Percentiles rank a stretch among this genome's conserved stretches.
Evolutionary conservation across 305 asterid genomes (phyloP).

Genomic region (Fraxinus sp.): DNA sequence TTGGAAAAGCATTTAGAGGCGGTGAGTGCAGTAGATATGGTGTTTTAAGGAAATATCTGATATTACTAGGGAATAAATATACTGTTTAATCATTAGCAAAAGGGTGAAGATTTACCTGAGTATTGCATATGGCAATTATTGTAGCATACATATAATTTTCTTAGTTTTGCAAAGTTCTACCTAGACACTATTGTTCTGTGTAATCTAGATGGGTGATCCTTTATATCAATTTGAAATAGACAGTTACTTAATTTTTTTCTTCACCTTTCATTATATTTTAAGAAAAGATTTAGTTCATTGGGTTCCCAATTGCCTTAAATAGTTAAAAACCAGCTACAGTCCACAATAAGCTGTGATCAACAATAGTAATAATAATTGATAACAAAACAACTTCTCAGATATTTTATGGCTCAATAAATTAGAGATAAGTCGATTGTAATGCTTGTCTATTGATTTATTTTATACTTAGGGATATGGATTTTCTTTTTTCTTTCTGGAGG

Average conservation of each 20-base stretch:
- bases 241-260: not conserved
- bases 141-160: not conserved
- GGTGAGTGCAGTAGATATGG: not conserved
- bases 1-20: not conserved
- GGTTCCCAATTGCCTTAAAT: not conserved
- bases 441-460: not conserved
- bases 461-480: not conserved
- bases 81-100: not conserved
- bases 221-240: not conserved
- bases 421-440: not conserved
- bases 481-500: constrained; percentile 1
- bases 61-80: not conserved
- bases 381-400: not conserved
- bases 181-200: not conserved
- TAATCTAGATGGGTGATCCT: not conserved
- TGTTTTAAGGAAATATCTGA: not conserved
- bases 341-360: not conserved
- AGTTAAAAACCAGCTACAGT: not conserved
- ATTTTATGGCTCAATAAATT: not conserved
- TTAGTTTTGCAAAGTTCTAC: not conserved
- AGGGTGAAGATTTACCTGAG: not conserved
- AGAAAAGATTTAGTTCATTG: not conserved
- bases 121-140: not conserved
- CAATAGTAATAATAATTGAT: not conserved
- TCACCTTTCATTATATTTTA: not conserved